phyloP scores from a whole-genome alignment of 164 flowering plant species.

The Taxillus chinensis region DNA sequence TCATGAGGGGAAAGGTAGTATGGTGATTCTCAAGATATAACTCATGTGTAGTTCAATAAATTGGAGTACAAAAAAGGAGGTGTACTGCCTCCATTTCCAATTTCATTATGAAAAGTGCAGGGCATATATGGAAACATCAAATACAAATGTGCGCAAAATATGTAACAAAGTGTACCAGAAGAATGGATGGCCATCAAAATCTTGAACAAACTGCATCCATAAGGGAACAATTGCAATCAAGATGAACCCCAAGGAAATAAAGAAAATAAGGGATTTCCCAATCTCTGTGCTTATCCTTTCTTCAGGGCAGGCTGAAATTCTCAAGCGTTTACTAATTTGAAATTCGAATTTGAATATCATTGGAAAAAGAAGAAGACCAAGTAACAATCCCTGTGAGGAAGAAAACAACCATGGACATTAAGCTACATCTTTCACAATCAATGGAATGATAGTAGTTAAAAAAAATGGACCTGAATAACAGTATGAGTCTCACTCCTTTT shows the following conservation, averaged over 20 bases:
- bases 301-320: constrained; percentile 11
- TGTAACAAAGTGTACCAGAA: constrained; percentile 48
- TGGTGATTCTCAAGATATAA: too few relatives aligned
- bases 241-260: constrained; percentile 32
- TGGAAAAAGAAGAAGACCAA: constrained; percentile 76
- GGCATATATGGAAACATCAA: neutral
- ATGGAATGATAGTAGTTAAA: neutral
- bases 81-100: neutral
- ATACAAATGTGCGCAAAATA: neutral
- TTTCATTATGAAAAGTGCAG: constrained; percentile 4
- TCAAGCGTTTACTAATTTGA: constrained; percentile 18
- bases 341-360: constrained; percentile 38
- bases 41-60: too few relatives aligned
- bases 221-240: constrained; percentile 45
- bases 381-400: constrained; percentile 59
- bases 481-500: constrained; percentile 68
- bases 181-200: constrained; percentile 62
- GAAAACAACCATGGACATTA: constrained; percentile 5
- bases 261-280: constrained; percentile 51
- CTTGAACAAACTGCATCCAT: constrained; percentile 85
- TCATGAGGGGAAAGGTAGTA: too few relatives aligned
- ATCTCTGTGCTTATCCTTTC: constrained; percentile 24
- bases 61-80: too few relatives aligned
- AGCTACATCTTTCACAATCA: constrained; percentile 5
- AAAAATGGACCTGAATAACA: constrained; percentile 59